Conservation (phyloP, 1,284 basidiomycete species). For the Pyrrhoderma noxium region DNA sequence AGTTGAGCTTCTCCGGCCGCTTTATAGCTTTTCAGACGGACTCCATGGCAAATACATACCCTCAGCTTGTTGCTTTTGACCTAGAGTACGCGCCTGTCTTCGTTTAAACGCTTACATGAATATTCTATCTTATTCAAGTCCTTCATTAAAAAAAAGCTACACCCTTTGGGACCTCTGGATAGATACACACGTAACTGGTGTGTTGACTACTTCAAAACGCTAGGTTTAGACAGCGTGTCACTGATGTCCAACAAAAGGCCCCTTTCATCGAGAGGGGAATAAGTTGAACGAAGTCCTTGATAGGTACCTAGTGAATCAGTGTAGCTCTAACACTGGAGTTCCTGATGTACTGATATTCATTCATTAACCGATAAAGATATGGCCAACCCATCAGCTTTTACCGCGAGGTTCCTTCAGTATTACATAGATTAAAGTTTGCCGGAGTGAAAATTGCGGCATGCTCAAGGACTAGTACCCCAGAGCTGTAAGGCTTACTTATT, state of each 20-base stretch:
- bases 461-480: slow-evolving; percentile 65
- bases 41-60: slow-evolving; percentile 26
- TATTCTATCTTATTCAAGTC: not conserved
- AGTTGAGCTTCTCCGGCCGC: no score
- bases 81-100: slow-evolving; percentile 55
- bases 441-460: slow-evolving; percentile 65
- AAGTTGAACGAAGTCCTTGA: slow-evolving; percentile 57
- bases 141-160: slow-evolving; percentile 41
- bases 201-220: slow-evolving; percentile 5
- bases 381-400: slow-evolving; percentile 61
- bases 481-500: slow-evolving; percentile 41
- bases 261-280: slow-evolving; percentile 51
- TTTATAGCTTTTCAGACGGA: no score
- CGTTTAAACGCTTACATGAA: not conserved
- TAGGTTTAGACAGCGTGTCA: not conserved
- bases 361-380: slow-evolving; percentile 32
- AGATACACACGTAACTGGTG: slow-evolving; percentile 59
- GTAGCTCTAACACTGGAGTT: slow-evolving; percentile 17
- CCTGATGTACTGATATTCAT: slow-evolving; percentile 4
- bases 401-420: slow-evolving; percentile 67
- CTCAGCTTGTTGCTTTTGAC: slow-evolving; percentile 76
- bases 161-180: slow-evolving; percentile 85
- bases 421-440: slow-evolving; percentile 51
- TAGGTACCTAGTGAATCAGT: slow-evolving; percentile 31
- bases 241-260: slow-evolving; percentile 37